Evolutionary conservation across 2,329 filamentous ascomycete species (phyloP), one percentile per base, ranked within the genome.

Genomic region (Colletotrichum shisoi): DNA sequence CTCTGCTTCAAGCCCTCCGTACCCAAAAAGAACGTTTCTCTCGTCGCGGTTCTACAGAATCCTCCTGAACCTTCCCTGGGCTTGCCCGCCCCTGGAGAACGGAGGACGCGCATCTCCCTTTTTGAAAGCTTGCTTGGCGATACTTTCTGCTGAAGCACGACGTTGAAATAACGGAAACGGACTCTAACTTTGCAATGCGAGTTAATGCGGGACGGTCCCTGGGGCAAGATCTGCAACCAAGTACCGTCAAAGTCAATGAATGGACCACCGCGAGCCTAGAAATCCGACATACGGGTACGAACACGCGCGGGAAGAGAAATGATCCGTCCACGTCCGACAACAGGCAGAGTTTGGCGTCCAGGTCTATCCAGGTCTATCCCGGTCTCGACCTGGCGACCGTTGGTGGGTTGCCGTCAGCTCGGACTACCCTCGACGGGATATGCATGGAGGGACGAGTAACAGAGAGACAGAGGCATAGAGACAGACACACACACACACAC

Each of bases 261-360:
- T 37, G 13, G 34, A 9, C 45, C 27, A 24, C 57, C 63, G 15
- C 52, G 46, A 40, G 31, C 27, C 49, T 27, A 31, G 39, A 52
- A 27, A 52, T 34, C 42, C 54, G 19, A 3, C 19, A 67, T 60
- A 64, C 64, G 64, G 64, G 42, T 64, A 67, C 64, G 64, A 67
- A 46, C n/a, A 63, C 59, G 53, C 31, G 42, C 1, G 24, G 11
- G 1, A 31, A 17, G 31, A 49, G 3, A 6, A 53, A 21, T 39
- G 44, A 39, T 66, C 57, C 39, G 51, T 57, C 51, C 21, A 62
- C 8, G 4, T 57, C 27, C 58, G 44, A 46, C 27, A 24, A 24
- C 39, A 9, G 8, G n/a, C 1, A 56, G 34, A 48, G 56, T 58
- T 57, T 59, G 39, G 61, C 61, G 52, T 19, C 6, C 54, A 49